These are phyloP conservation scores for Eucalyptus cloeziana DNA, from an alignment of 345 rosid genomes.

Conservation along the genomic window DNA sequence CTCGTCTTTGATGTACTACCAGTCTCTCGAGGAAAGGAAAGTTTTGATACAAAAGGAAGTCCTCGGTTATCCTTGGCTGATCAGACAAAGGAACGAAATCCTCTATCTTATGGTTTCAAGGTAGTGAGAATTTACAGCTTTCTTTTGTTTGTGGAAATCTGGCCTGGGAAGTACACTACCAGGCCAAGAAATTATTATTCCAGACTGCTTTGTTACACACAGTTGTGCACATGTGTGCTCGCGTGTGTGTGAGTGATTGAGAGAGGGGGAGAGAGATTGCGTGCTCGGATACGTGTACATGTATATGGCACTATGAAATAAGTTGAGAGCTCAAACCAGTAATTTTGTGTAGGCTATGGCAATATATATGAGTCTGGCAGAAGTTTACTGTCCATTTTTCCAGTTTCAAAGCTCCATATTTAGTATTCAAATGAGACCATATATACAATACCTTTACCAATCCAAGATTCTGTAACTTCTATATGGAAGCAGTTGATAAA, in stretches of 20 bases:
- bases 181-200: not conserved
- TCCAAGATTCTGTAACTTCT: not conserved
- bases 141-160: not conserved
- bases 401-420: not conserved
- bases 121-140: constrained; percentile 5
- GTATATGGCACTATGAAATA: not conserved
- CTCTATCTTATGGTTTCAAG: constrained; percentile 48
- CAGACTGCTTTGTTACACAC: not conserved
- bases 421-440: not conserved
- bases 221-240: not conserved
- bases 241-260: not conserved
- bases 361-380: not conserved
- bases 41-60: constrained; percentile 5
- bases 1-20: constrained; percentile 53
- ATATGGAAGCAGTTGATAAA: not conserved
- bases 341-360: not conserved
- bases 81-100: constrained; percentile 58
- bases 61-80: constrained; percentile 34
- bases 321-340: not conserved
- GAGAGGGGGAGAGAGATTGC: not conserved
- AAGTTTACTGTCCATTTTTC: not conserved
- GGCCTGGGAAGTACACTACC: not conserved
- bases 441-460: not conserved
- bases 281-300: not conserved
- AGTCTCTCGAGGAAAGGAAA: constrained; percentile 9